Base-by-base conservation (phyloP, 805 yeast genomes). In the Scheffersomyces amazonensis region DNA sequence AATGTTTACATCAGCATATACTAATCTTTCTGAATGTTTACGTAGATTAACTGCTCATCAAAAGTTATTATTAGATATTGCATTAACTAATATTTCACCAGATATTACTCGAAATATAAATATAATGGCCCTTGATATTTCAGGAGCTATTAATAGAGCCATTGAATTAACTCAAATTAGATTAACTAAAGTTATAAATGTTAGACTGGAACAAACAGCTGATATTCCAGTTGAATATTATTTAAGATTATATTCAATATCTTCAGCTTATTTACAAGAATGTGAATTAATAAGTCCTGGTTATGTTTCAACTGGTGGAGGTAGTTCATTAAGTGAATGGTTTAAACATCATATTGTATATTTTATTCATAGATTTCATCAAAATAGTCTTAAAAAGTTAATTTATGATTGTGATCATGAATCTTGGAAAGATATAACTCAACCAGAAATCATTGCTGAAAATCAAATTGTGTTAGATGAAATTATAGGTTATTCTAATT, bases 221-320 rank as follows among this genome's bases (percentile, higher is more conserved):
- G 72, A 69, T 28, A 57, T 81, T 16, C 59, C 82, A 2, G 66
- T 78, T 7, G 73, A 74, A n/a, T 76, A 73, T 46, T 90, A 89
- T 61, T 52, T 87, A 33, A 66, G 80, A 41, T 73, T 87, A 36
- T 87, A 80, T 58, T 69, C 83, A 2, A 64, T 85, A 11, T 78
- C 81, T 39, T 76, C 82, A 0, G 69, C 82, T 16, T 90, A 90
- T 54, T 67, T 89, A 30, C 77, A 76, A 34, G 96, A 88, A 53
- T 87, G 96, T 57, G 98, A 93, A 58, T 70, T 80, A 11, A 75
- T 90, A 4, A 80, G 88, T 37, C 74, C 74, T 4, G 96, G 95
- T 0, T 78, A 73, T 40, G 71, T 76, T 6, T 71, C 78, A 0
- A 69, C 73, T 19, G 80, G 78, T n/a, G 56, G 63, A 1, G 72